phyloP scores from a whole-genome alignment of 2,329 filamentous ascomycete genomes.

The Cryphonectria naterciae region DNA sequence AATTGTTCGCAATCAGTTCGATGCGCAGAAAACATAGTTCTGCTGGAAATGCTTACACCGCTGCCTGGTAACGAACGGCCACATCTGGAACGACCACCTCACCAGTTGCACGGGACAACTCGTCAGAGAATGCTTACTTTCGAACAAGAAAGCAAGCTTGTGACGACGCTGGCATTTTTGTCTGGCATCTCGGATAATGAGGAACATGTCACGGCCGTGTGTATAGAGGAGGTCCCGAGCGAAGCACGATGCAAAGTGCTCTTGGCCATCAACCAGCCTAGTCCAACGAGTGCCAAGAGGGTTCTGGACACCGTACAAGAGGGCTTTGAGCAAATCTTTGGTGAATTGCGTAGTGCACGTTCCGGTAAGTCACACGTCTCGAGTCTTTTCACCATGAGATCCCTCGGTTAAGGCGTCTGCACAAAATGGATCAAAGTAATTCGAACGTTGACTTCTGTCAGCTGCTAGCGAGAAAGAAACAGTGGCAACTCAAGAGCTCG shows the following conservation, averaged over 20 bases:
- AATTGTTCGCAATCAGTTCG: neutral
- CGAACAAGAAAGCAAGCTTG: constrained; percentile 14
- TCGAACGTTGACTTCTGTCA: neutral
- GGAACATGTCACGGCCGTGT: constrained; percentile 21
- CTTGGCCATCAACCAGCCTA: constrained; percentile 18
- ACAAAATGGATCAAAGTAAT: neutral
- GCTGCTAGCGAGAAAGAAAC: neutral
- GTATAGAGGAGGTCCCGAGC: constrained; percentile 13
- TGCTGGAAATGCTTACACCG: constrained; percentile 8
- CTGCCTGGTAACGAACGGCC: neutral
- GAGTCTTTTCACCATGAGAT: neutral
- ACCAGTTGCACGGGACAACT: neutral
- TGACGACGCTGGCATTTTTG: constrained; percentile 20
- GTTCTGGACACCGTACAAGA: constrained; percentile 4
- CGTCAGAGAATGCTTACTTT: constrained; percentile 5
- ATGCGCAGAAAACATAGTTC: constrained; percentile 20
- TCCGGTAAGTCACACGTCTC: constrained; percentile 2
- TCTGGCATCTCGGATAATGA: constrained; percentile 10
- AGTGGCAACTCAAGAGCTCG: neutral
- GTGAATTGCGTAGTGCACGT: neutral
- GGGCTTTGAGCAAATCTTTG: constrained; percentile 17
- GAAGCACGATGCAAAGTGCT: constrained; percentile 9
- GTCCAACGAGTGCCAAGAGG: neutral
- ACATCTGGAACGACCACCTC: neutral
- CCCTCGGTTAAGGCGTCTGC: neutral